These are phyloP conservation scores for Exophiala aquamarina DNA, from an alignment of 2,329 filamentous ascomycete species.

Conservation along the genomic window DNA sequence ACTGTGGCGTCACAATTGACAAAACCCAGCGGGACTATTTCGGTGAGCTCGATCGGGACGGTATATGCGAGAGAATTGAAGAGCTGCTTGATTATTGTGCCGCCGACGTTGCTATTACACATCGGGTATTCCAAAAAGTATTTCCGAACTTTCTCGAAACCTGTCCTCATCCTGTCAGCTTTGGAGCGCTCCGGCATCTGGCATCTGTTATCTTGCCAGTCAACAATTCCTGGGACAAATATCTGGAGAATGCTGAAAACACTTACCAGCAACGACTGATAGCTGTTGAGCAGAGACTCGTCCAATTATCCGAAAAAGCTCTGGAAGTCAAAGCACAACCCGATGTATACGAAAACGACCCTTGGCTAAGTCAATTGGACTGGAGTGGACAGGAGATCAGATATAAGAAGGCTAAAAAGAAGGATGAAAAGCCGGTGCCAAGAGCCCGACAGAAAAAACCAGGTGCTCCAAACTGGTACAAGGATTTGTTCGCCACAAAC, in stretches of 20 bases:
- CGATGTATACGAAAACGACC: slow-evolving; percentile 72
- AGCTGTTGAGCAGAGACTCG: slow-evolving; percentile 73
- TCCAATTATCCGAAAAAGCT: slow-evolving; percentile 74
- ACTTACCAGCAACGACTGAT: slow-evolving; percentile 77
- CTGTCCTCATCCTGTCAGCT: slow-evolving; percentile 96
- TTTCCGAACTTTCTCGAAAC: slow-evolving; percentile 86
- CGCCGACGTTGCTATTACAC: slow-evolving; percentile 88
- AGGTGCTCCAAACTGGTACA: slow-evolving; percentile 95
- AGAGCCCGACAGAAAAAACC: slow-evolving; percentile 86
- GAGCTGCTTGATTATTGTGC: slow-evolving; percentile 91
- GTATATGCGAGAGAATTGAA: slow-evolving; percentile 70
- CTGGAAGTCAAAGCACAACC: slow-evolving; percentile 69
- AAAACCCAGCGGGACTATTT: slow-evolving; percentile 86
- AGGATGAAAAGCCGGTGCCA: slow-evolving; percentile 73
- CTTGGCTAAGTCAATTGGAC: slow-evolving; percentile 90
- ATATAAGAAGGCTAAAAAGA: slow-evolving; percentile 90
- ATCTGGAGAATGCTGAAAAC: slow-evolving; percentile 78
- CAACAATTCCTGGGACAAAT: slow-evolving; percentile 81
- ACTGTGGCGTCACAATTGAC: slow-evolving; percentile 87
- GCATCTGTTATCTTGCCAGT: slow-evolving; percentile 90
- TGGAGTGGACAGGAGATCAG: slow-evolving; percentile 92
- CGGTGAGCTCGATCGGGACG: slow-evolving; percentile 72
- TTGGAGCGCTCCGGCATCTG: slow-evolving; percentile 89
- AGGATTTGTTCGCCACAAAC: slow-evolving; percentile 76
- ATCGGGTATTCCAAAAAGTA: slow-evolving; percentile 89